Conservation (phyloP, 1,284 basidiomycete species). For the Waitea zeae region DNA sequence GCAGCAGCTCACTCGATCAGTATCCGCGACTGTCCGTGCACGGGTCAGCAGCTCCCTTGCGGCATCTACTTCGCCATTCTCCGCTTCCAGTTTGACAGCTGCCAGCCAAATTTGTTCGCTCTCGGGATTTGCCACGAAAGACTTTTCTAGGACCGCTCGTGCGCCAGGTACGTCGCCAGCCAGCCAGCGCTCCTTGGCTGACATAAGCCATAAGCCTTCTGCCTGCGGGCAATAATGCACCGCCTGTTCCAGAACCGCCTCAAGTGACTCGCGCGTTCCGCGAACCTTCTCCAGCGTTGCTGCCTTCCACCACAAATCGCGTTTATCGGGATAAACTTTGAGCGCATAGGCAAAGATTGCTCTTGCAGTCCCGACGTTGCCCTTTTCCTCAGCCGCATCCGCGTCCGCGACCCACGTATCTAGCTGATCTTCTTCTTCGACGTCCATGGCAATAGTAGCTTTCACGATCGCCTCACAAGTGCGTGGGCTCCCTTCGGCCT, state of each 20-base stretch:
- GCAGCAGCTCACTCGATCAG: constrained; percentile 72
- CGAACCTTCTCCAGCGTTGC: constrained; percentile 86
- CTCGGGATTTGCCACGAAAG: constrained; percentile 91
- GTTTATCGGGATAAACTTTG: constrained; percentile 77
- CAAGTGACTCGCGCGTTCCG: constrained; percentile 74
- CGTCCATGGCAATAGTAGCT: constrained; percentile 85
- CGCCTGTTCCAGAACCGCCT: constrained; percentile 67
- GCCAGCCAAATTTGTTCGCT: constrained; percentile 96
- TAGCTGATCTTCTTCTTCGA: constrained; percentile 86
- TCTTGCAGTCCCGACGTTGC: constrained; percentile 69
- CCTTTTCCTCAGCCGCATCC: constrained; percentile 60
- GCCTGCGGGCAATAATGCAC: constrained; percentile 86
- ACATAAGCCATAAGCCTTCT: constrained; percentile 94
- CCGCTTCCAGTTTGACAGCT: constrained; percentile 89
- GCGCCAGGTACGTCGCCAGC: constrained; percentile 79
- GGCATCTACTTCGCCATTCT: constrained; percentile 79
- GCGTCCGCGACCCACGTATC: constrained; percentile 91
- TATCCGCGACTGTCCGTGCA: constrained; percentile 80
- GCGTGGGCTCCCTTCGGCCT: constrained; percentile 68
- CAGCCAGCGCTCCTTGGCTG: constrained; percentile 90
- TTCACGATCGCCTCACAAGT: constrained; percentile 94
- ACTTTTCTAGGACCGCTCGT: constrained; percentile 72
- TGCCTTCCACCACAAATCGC: constrained; percentile 75
- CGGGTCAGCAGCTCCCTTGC: constrained; percentile 78
- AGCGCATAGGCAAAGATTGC: constrained; percentile 84